These are phyloP conservation scores for Simplicillium aogashimaense DNA, from an alignment of 2,329 filamentous ascomycete genomes.

Conservation along the genomic window DNA sequence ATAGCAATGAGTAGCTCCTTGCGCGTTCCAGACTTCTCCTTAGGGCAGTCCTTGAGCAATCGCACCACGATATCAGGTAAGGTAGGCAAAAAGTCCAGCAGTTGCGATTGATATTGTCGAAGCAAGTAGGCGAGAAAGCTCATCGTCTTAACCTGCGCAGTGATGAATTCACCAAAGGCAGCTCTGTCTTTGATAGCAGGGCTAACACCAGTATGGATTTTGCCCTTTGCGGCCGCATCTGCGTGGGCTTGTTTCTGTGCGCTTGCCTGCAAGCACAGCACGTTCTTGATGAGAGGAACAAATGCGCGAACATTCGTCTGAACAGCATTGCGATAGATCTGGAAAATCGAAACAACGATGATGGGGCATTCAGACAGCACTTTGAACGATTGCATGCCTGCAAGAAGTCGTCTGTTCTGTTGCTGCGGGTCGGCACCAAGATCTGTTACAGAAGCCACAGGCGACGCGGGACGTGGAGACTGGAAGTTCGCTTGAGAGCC, in stretches of 20 bases:
- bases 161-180: conserved; percentile 96
- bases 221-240: conserved; percentile 69
- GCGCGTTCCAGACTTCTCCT: conserved; percentile 85
- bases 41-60: conserved; percentile 82
- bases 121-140: conserved; percentile 93
- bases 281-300: conserved; percentile 86
- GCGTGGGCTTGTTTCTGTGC: conserved; percentile 87
- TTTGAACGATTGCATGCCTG: conserved; percentile 98
- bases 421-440: conserved; percentile 74
- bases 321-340: conserved; percentile 76
- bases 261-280: conserved; percentile 79
- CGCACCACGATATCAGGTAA: conserved; percentile 86
- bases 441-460: conserved; percentile 72
- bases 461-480: conserved; percentile 82
- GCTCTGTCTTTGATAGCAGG: conserved; percentile 86
- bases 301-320: conserved; percentile 81
- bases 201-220: conserved; percentile 86
- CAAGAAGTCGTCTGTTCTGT: conserved; percentile 69
- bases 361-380: conserved; percentile 96
- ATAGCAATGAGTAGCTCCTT: conserved; percentile 96
- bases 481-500: conserved; percentile 65
- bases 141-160: conserved; percentile 98
- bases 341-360: conserved; percentile 96
- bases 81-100: conserved; percentile 77
- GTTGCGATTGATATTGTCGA: conserved; percentile 74